Conservation (phyloP, 129 eudicot genomes). For the Centella asiatica region DNA sequence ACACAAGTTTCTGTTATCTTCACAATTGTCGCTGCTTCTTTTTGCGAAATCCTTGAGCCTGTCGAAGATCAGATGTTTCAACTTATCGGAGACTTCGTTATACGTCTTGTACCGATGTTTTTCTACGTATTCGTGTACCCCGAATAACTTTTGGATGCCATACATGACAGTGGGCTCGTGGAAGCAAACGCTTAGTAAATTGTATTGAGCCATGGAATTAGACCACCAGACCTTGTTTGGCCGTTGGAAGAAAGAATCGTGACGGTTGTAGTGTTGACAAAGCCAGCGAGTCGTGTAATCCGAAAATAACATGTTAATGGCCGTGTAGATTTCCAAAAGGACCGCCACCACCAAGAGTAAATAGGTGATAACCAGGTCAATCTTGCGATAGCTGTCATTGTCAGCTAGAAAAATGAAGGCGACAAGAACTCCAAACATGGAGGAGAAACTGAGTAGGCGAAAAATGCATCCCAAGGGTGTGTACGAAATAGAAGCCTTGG, state of each 20-base stretch:
- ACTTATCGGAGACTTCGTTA: constrained; percentile 18
- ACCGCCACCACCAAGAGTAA: constrained; percentile 29
- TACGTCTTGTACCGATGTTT: constrained; percentile 31
- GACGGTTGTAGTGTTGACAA: constrained; percentile 21
- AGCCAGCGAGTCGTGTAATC: constrained; percentile 46
- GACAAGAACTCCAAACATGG: constrained; percentile 13
- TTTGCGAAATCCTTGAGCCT: constrained; percentile 14
- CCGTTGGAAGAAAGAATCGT: constrained; percentile 5
- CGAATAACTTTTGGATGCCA: constrained; percentile 16
- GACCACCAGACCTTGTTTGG: constrained; percentile 42
- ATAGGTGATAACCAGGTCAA: constrained; percentile 34
- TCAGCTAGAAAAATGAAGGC: constrained; percentile 19
- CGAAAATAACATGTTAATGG: constrained; percentile 27
- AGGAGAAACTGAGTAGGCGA: constrained; percentile 18
- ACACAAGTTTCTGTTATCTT: constrained; percentile 19
- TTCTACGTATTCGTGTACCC: constrained; percentile 18
- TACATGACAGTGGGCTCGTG: constrained; percentile 25
- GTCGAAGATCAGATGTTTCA: constrained; percentile 29
- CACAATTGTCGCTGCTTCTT: constrained; percentile 2
- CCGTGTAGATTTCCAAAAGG: constrained; percentile 26
- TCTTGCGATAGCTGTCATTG: constrained; percentile 12
- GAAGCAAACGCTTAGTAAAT: constrained; percentile 24
- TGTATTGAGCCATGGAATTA: constrained; percentile 37
- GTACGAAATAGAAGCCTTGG: constrained; percentile 40
- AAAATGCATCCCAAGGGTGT: constrained; percentile 20